Conservation (phyloP, 371 early-diverging fungal species). For the Syncephalastrum monosporum region DNA sequence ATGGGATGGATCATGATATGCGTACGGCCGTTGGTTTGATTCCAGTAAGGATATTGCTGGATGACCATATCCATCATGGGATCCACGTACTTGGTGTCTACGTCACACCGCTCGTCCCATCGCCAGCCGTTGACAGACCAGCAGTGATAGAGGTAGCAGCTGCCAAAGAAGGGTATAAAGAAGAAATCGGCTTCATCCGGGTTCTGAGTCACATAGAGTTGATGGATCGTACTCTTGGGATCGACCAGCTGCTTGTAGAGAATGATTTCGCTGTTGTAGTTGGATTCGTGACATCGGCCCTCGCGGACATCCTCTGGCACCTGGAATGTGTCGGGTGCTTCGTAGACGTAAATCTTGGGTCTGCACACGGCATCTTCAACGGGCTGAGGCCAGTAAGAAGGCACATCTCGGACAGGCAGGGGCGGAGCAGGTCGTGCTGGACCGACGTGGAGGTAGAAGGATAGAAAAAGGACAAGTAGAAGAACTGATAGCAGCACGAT, state of each 20-base stretch:
- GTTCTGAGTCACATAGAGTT: conserved; percentile 46
- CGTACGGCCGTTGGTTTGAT: conserved; percentile 37
- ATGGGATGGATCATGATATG: conserved; percentile 59
- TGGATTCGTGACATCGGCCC: conserved; percentile 38
- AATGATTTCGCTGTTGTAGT: conserved; percentile 49
- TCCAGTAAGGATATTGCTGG: conserved; percentile 51
- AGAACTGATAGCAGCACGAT: conserved; percentile 8
- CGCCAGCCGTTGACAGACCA: conserved; percentile 44
- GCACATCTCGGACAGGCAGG: conserved; percentile 28
- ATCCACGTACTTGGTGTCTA: conserved; percentile 45
- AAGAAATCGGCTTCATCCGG: conserved; percentile 57
- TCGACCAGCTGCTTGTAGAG: conserved; percentile 43
- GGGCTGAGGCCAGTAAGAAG: conserved; percentile 52
- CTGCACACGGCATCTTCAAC: conserved; percentile 46
- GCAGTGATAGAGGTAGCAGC: conserved; percentile 52
- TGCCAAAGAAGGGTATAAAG: conserved; percentile 58
- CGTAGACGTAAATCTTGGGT: conserved; percentile 59
- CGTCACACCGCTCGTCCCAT: conserved; percentile 52
- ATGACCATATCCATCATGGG: conserved; percentile 57
- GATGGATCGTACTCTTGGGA: conserved; percentile 38
- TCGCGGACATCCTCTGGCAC: conserved; percentile 31
- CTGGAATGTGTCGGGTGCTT: conserved; percentile 40
- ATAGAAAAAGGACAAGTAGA: conserved; percentile 2
- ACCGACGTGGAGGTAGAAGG: conserved; percentile 4
- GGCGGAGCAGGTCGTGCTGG: conserved; percentile 34